These are phyloP conservation scores for Penicillium sp. DNA, from an alignment of 2,329 filamentous ascomycete genomes.

Conservation along the genomic window DNA sequence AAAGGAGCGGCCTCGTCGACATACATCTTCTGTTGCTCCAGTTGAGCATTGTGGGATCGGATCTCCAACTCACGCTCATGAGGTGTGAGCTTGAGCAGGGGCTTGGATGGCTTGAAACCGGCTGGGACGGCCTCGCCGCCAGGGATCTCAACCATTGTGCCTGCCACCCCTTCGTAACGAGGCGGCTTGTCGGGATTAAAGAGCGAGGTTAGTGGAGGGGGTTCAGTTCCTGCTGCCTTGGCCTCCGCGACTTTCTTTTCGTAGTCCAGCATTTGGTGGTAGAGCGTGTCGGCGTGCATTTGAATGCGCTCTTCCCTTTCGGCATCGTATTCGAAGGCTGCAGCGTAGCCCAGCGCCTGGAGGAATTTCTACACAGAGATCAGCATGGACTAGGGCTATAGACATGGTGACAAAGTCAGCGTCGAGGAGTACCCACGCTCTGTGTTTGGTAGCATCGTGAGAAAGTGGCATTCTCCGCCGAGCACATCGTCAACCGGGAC, in stretches of 20 bases:
- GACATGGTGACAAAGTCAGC: background rate
- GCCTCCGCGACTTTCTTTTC: constrained; percentile 72
- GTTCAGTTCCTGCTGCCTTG: constrained; percentile 46
- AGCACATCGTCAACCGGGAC: constrained; percentile 72
- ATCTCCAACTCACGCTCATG: constrained; percentile 53
- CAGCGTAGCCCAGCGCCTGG: constrained; percentile 85
- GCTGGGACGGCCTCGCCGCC: constrained; percentile 42
- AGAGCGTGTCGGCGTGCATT: constrained; percentile 91
- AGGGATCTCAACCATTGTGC: constrained; percentile 39
- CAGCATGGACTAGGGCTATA: constrained; percentile 1
- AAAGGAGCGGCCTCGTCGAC: constrained; percentile 41
- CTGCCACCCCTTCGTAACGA: constrained; percentile 14
- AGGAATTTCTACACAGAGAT: constrained; percentile 70
- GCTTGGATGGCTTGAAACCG: constrained; percentile 43
- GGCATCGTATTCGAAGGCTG: constrained; percentile 64
- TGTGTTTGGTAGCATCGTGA: constrained; percentile 90
- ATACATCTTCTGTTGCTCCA: constrained; percentile 44
- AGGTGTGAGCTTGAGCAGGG: constrained; percentile 48
- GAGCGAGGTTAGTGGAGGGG: constrained; percentile 49
- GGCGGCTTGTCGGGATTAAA: constrained; percentile 44
- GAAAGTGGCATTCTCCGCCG: constrained; percentile 73
- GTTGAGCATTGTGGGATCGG: constrained; percentile 42
- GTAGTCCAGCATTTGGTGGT: constrained; percentile 82
- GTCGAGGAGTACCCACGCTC: constrained; percentile 57
- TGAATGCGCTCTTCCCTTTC: constrained; percentile 85